These are phyloP conservation scores for Fallopia convolvulus DNA, from an alignment of 148 eudicot species.

Conservation along the genomic window DNA sequence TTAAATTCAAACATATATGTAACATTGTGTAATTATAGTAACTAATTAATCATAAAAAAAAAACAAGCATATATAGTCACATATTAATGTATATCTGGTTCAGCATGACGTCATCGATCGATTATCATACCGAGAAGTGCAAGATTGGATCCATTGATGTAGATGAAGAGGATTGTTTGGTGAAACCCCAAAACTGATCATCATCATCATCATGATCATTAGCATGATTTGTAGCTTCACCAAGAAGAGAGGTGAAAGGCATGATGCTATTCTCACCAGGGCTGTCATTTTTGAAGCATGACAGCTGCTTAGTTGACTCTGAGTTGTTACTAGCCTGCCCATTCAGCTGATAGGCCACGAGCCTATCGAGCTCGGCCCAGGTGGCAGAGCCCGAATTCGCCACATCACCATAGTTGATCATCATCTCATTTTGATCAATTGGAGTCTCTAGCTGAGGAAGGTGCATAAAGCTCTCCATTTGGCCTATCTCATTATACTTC, in stretches of 20 bases:
- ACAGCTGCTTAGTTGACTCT: constrained; percentile 2
- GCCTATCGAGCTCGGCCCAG: constrained; percentile 8
- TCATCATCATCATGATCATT: not conserved
- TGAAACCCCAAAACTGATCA: constrained; percentile 10
- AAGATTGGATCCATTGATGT: not conserved
- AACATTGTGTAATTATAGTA: not conserved
- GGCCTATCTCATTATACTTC: not conserved
- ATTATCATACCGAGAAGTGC: constrained; percentile 7
- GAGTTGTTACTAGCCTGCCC: not conserved
- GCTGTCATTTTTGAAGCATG: not conserved
- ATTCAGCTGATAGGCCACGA: not conserved
- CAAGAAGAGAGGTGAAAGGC: not conserved
- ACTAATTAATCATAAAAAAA: not conserved
- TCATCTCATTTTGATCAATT: not conserved
- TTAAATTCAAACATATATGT: not conserved
- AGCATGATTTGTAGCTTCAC: not conserved
- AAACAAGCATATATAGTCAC: not conserved
- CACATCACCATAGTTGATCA: not conserved
- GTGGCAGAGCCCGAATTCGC: not conserved
- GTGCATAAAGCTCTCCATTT: not conserved
- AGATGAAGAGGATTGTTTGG: constrained; percentile 4
- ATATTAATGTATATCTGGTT: not conserved
- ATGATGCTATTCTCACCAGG: not conserved
- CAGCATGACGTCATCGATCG: not conserved
- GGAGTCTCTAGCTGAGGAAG: constrained; percentile 4